Evolutionary conservation across 139 green algal species (phyloP).

Genomic region (Picochlorum costavermella): DNA sequence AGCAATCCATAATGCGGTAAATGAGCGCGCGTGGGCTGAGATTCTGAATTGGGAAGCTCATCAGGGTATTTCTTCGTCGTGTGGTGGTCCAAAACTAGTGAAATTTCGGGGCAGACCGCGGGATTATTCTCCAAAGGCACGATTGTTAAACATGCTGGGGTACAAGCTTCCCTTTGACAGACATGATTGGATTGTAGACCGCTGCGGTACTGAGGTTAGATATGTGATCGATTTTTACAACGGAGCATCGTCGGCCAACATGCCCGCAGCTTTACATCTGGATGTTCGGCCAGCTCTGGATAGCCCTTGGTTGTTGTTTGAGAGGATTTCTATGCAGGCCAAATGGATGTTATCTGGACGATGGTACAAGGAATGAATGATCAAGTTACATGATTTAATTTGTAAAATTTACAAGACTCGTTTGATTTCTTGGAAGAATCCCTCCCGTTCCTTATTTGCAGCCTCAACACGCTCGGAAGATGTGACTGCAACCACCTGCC

Average conservation of each 20-base stretch:
- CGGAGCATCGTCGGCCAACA: slow-evolving; percentile 43
- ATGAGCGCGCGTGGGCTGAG: slow-evolving; percentile 83
- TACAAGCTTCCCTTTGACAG: slow-evolving; percentile 90
- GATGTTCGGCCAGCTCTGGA: slow-evolving; percentile 86
- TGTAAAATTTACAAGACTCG: slow-evolving; percentile 14
- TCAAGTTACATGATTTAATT: not conserved
- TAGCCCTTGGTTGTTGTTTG: slow-evolving; percentile 37
- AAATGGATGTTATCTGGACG: slow-evolving; percentile 32
- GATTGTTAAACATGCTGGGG: slow-evolving; percentile 82
- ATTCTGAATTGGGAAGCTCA: slow-evolving; percentile 71
- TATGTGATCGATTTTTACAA: slow-evolving; percentile 98
- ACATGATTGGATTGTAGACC: slow-evolving; percentile 91
- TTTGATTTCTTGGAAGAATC: slow-evolving; percentile 65
- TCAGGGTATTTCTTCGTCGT: slow-evolving; percentile 43
- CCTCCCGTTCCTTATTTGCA: slow-evolving; percentile 45
- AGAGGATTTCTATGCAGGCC: slow-evolving; percentile 56
- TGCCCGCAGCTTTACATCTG: slow-evolving; percentile 78
- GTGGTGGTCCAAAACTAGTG: slow-evolving; percentile 50
- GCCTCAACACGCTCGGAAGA: slow-evolving; percentile 44
- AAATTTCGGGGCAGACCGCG: slow-evolving; percentile 70
- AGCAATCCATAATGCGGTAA: slow-evolving; percentile 90
- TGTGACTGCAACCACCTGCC: slow-evolving; percentile 74
- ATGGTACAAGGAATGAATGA: slow-evolving; percentile 30
- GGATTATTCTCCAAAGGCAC: slow-evolving; percentile 82
- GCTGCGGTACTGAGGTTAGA: slow-evolving; percentile 67